Conservation (phyloP, 2,329 filamentous ascomycete species). For the Cercospora sp. region DNA sequence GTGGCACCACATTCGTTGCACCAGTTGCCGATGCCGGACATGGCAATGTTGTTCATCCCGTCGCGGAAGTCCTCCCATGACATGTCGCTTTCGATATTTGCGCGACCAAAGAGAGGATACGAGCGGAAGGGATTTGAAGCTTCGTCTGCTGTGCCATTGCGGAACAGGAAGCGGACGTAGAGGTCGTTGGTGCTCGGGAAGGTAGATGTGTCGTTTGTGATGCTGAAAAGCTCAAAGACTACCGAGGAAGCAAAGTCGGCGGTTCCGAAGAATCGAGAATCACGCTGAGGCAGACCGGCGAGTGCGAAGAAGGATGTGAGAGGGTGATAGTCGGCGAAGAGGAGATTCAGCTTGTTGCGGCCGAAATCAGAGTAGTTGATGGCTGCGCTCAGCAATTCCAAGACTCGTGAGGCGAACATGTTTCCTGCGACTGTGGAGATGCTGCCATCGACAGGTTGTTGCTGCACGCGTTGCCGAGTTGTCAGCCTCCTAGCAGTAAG, state of each 20-base stretch:
- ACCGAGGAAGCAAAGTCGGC: conserved; percentile 53
- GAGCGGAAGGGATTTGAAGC: conserved; percentile 37
- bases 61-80: conserved; percentile 53
- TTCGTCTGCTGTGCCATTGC: conserved; percentile 53
- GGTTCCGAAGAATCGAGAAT: conserved; percentile 52
- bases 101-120: conserved; percentile 55
- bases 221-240: conserved; percentile 56
- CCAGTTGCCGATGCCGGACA: conserved; percentile 54
- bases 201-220: conserved; percentile 33
- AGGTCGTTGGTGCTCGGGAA: conserved; percentile 48
- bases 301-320: conserved; percentile 55
- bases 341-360: conserved; percentile 39
- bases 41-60: conserved; percentile 47
- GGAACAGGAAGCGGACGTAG: conserved; percentile 58
- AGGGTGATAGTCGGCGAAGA: conserved; percentile 54
- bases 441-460: conserved; percentile 30
- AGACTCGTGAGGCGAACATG: conserved; percentile 39
- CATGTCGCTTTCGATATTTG: conserved; percentile 49
- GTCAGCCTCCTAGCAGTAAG: conserved; percentile 38
- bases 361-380: conserved; percentile 33
- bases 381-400: conserved; percentile 38
- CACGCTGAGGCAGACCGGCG: conserved; percentile 42
- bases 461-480: conserved; percentile 7
- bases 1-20: conserved; percentile 51
- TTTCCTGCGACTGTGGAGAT: conserved; percentile 44